Conservation (phyloP, 1,139 yeast species). For the Magnusiomyces paraingens region DNA sequence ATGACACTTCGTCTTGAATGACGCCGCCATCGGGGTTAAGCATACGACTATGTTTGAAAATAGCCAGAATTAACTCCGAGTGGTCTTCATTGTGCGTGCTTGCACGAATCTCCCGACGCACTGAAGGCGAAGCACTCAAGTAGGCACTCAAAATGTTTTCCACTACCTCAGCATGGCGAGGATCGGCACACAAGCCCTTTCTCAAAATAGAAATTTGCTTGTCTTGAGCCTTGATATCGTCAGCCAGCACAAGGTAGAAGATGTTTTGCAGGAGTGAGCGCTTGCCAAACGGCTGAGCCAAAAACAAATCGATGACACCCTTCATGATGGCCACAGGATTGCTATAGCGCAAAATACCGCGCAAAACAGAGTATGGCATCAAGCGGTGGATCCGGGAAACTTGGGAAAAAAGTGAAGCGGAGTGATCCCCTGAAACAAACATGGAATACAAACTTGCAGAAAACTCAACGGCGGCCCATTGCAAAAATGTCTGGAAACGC, state of each 20-base stretch:
- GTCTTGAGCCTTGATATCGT: constrained; percentile 66
- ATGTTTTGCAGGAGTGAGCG: constrained; percentile 65
- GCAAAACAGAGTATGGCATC: constrained; percentile 71
- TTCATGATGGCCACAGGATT: constrained; percentile 83
- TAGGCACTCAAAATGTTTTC: constrained; percentile 22
- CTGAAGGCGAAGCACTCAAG: constrained; percentile 22
- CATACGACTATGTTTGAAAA: constrained; percentile 21
- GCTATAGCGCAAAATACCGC: constrained; percentile 68
- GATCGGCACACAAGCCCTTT: constrained; percentile 32
- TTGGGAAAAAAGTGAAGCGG: constrained; percentile 66
- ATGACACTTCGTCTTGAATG: constrained; percentile 10
- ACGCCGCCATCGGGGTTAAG: constrained; percentile 4
- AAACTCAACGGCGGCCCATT: constrained; percentile 75
- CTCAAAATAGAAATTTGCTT: constrained; percentile 48
- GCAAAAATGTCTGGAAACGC: constrained; percentile 59
- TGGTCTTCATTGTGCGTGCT: constrained; percentile 16
- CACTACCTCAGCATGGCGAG: constrained; percentile 22
- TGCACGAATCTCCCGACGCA: constrained; percentile 11
- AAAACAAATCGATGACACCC: constrained; percentile 65
- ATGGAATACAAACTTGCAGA: constrained; percentile 78
- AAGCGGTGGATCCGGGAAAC: constrained; percentile 60
- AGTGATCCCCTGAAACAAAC: constrained; percentile 72
- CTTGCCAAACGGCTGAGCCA: constrained; percentile 71
- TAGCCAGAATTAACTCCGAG: constrained; percentile 25
- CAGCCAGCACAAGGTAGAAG: constrained; percentile 67